These are phyloP conservation scores for Zea mays DNA, from an alignment of 176 grass and related monocot species.

Conservation along the genomic window Zm-B73-REFERENCE-NAM-5.0 NC_050099.1:46281501-46282000, in stretches of 20 bases:
- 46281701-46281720: not conserved
- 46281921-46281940: slow-evolving; percentile 93
- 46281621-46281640: not conserved
- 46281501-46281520: not conserved
- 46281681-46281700: not conserved
- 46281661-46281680: slow-evolving; percentile 15
- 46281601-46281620: not conserved
- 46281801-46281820: not conserved
- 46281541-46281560: not conserved
- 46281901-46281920: slow-evolving; percentile 93
- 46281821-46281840: slow-evolving; percentile 45
- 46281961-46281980: slow-evolving; percentile 27
- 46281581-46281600: not conserved
- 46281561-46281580: not conserved
- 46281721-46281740: not conserved
- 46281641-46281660: not conserved
- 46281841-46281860: slow-evolving; percentile 90
- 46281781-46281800: not conserved
- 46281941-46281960: slow-evolving; percentile 34
- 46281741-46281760: not conserved
- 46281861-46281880: slow-evolving; percentile 93
- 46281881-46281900: slow-evolving; percentile 94
- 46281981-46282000: slow-evolving; percentile 19
- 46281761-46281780: not conserved
- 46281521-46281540: not conserved